Percentiles rank a stretch among this genome's conserved stretches.
phyloP scores from a whole-genome alignment of 2,329 filamentous ascomycete species.

The Botryotinia convoluta region DNA sequence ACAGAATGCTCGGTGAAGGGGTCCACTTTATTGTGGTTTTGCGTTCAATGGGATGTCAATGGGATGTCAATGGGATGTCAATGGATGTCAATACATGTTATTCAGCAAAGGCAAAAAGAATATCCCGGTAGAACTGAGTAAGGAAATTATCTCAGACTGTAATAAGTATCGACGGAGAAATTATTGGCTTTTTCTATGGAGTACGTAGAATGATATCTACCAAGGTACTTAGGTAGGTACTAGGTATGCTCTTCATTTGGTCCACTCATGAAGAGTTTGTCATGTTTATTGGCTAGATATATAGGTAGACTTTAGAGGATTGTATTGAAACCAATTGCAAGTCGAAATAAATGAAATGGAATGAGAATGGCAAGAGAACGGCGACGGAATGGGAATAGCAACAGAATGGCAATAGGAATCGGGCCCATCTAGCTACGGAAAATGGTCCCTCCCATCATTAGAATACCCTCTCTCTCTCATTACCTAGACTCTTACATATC shows the following conservation, averaged over 20 bases:
- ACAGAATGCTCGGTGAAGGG: slow-evolving; percentile 8
- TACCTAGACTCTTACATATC: neutral
- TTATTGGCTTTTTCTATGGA: neutral
- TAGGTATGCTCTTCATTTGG: no score
- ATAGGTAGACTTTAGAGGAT: no score
- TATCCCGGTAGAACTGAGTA: neutral
- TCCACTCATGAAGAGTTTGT: neutral
- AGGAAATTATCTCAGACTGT: neutral
- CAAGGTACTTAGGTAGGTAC: no score
- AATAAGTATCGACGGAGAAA: neutral
- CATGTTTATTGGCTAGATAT: neutral
- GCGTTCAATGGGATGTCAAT: neutral
- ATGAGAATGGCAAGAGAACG: no score
- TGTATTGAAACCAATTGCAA: no score
- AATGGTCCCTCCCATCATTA: neutral
- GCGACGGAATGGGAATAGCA: neutral
- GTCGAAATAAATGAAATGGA: no score
- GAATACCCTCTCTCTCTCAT: neutral
- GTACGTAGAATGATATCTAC: no score
- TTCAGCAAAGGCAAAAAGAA: neutral
- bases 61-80: neutral
- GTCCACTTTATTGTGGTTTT: slow-evolving; percentile 9
- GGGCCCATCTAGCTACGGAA: neutral
- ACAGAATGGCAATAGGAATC: neutral
- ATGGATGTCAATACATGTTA: neutral